phyloP scores from a whole-genome alignment of 2,329 filamentous ascomycete genomes.

The Nannizzia gypsea region DNA sequence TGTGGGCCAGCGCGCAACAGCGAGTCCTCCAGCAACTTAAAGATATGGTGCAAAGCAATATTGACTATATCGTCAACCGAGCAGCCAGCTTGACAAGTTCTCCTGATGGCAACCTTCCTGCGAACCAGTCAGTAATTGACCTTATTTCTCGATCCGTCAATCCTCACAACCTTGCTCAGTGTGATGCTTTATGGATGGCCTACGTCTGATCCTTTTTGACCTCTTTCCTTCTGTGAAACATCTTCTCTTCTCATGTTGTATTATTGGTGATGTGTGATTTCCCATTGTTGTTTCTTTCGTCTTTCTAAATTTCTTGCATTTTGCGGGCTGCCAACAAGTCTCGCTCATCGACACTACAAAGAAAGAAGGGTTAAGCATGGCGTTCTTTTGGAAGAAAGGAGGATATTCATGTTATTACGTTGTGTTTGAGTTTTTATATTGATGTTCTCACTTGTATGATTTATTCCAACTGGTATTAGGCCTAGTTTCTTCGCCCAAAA shows the following conservation, averaged over 20 bases:
- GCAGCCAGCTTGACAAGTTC: constrained; percentile 71
- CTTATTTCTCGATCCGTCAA: constrained; percentile 85
- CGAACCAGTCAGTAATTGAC: constrained; percentile 95
- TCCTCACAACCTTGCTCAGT: constrained; percentile 74
- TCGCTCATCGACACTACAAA: neutral
- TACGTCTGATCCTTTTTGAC: constrained; percentile 45
- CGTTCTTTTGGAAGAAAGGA: constrained; percentile 3
- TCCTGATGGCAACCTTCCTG: constrained; percentile 67
- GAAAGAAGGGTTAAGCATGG: constrained; percentile 1
- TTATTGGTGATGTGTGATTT: neutral
- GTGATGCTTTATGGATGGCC: constrained; percentile 94
- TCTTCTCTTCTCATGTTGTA: constrained; percentile 29
- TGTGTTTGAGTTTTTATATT: neutral
- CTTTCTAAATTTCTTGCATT: constrained; percentile 10
- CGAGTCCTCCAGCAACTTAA: constrained; percentile 54
- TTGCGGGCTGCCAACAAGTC: neutral
- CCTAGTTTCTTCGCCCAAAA: neutral
- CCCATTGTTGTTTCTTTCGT: neutral
- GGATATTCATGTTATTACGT: neutral
- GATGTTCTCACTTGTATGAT: neutral
- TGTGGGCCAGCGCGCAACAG: constrained; percentile 81
- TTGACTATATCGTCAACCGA: constrained; percentile 81
- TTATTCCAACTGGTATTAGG: neutral
- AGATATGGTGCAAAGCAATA: constrained; percentile 73
- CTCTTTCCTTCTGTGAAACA: neutral